These are phyloP conservation scores for Wickerhamomyces strasburgensis DNA, from an alignment of 805 yeast species.

Conservation along the genomic window DNA sequence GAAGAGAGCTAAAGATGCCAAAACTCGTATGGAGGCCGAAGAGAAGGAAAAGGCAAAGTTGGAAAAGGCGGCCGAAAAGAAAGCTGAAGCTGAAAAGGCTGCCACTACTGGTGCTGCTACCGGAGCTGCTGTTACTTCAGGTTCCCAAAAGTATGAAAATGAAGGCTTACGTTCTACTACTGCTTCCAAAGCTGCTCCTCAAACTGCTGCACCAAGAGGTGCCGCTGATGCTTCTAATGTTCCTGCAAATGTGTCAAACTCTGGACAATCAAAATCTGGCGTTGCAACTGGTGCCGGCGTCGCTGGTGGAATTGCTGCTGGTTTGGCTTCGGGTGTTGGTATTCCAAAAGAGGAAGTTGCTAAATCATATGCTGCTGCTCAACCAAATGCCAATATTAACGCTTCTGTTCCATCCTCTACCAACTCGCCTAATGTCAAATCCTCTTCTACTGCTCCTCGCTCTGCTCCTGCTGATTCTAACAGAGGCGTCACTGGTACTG, in stretches of 20 bases:
- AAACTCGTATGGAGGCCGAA: conserved; percentile 1
- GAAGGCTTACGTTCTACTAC: conserved; percentile 10
- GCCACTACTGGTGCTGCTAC: background rate
- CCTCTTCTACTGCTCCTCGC: background rate
- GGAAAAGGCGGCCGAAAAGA: conserved; percentile 2
- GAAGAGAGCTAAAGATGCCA: conserved; percentile 9
- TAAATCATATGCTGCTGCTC: background rate
- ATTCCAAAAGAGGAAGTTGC: background rate
- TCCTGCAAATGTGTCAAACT: too few species aligned
- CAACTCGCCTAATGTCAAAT: too few species aligned
- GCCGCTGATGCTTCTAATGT: conserved; percentile 1
- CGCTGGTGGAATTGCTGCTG: conserved; percentile 9
- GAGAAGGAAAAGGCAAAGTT: conserved; percentile 1
- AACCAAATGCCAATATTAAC: background rate
- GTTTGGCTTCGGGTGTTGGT: conserved; percentile 7
- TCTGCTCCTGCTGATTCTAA: too few species aligned
- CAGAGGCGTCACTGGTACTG: conserved; percentile 5
- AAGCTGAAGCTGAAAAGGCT: conserved; percentile 1
- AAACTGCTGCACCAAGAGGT: conserved; percentile 6
- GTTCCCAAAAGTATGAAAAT: conserved; percentile 10
- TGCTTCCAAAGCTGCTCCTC: conserved; percentile 20
- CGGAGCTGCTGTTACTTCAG: conserved; percentile 7
- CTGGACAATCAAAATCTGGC: too few species aligned
- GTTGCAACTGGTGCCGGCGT: conserved; percentile 1
- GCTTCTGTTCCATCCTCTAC: conserved; percentile 1